A percentile compares a stretch with the other conserved stretches of the same genome.
These are phyloP conservation scores for Chernovozyma aurita DNA, from an alignment of 1,139 yeast genomes.

Conservation along the genomic window DNA sequence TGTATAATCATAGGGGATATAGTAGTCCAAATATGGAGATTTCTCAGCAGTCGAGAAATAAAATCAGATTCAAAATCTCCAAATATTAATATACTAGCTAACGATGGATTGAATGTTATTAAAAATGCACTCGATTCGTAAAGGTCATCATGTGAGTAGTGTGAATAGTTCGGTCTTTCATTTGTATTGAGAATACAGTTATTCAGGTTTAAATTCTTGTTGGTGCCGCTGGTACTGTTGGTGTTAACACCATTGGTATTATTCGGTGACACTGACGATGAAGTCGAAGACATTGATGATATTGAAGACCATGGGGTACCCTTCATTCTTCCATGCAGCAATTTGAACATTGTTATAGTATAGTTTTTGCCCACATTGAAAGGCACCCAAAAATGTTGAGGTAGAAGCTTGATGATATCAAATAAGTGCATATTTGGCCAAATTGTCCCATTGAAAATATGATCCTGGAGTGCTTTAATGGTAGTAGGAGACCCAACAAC, in stretches of 20 bases:
- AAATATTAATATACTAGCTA: constrained; percentile 50
- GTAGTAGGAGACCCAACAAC: constrained; percentile 56
- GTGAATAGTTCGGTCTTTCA: not conserved
- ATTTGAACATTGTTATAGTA: constrained; percentile 28
- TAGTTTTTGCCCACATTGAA: constrained; percentile 17
- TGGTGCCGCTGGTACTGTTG: not conserved
- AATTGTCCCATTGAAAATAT: constrained; percentile 66
- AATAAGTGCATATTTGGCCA: constrained; percentile 71
- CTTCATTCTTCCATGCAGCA: constrained; percentile 34
- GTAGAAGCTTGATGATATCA: constrained; percentile 23
- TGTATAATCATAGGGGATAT: constrained; percentile 45
- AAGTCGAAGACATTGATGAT: not conserved
- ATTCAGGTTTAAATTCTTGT: not conserved
- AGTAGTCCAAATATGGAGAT: constrained; percentile 51
- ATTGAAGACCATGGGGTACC: not conserved
- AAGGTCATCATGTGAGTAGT: constrained; percentile 2
- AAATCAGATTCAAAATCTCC: constrained; percentile 80
- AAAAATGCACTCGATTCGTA: constrained; percentile 49
- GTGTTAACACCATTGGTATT: not conserved
- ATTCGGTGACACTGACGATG: not conserved
- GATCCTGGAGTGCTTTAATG: constrained; percentile 44
- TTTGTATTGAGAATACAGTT: not conserved
- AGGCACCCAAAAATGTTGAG: constrained; percentile 14
- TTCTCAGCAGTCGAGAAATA: constrained; percentile 37
- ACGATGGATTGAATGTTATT: constrained; percentile 26